These are phyloP conservation scores for Artemisia argyi DNA, from an alignment of 129 eudicot genomes.

Conservation along the genomic window DNA sequence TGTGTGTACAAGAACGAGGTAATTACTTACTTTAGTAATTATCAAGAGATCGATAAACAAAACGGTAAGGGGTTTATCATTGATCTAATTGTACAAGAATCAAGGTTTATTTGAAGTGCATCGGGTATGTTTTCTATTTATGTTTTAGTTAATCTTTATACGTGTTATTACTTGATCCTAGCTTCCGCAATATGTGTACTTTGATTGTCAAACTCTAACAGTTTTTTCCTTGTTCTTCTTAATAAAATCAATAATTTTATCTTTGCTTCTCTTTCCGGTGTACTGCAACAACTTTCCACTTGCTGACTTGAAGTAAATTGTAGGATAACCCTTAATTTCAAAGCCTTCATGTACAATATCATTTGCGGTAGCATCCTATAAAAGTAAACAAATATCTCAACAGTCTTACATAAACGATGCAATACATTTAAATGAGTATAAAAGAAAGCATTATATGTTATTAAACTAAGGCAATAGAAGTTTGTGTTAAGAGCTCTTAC, in stretches of 20 bases:
- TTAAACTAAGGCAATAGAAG: not conserved
- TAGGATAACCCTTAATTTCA: constrained; percentile 82
- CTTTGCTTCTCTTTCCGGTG: constrained; percentile 74
- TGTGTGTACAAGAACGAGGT: no score
- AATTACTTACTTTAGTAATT: no score
- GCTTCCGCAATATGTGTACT: no score
- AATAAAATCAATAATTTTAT: constrained; percentile 61
- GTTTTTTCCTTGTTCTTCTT: constrained; percentile 63
- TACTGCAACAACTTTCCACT: constrained; percentile 62
- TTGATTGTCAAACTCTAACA: no score
- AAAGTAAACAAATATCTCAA: constrained; percentile 6
- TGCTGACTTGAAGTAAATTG: constrained; percentile 80
- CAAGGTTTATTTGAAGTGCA: no score
- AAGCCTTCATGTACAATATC: constrained; percentile 61
- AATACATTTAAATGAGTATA: not conserved
- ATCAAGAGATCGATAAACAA: no score
- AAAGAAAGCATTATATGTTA: no score
- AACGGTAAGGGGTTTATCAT: no score
- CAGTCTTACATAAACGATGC: not conserved
- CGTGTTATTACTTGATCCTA: no score
- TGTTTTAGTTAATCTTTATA: no score
- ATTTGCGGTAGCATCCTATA: constrained; percentile 88
- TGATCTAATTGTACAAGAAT: no score
- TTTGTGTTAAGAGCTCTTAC: constrained; percentile 45
- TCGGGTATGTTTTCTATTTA: no score